These are phyloP conservation scores for Grosmannia clavigera DNA, from an alignment of 2,329 filamentous ascomycete genomes.

Conservation along the genomic window DNA sequence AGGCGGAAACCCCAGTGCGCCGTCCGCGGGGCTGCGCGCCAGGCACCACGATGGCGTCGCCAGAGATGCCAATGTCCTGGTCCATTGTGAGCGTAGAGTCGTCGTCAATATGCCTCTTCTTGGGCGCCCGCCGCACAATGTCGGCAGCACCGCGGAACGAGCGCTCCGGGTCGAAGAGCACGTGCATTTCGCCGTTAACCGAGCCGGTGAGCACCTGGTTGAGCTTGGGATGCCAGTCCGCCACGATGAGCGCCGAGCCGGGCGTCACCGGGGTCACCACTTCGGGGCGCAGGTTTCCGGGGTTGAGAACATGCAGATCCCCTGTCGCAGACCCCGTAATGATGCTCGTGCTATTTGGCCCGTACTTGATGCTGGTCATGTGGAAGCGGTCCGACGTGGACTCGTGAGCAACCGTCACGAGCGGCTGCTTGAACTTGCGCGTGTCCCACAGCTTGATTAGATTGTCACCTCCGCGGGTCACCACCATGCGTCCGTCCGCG, in stretches of 20 bases:
- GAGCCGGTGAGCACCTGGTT: constrained; percentile 95
- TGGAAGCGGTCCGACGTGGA: constrained; percentile 78
- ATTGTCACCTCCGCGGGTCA: constrained; percentile 83
- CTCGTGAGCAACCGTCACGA: constrained; percentile 64
- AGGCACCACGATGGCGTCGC: constrained; percentile 65
- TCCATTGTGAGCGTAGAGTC: constrained; percentile 80
- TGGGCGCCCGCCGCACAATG: constrained; percentile 86
- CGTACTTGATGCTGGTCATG: constrained; percentile 80
- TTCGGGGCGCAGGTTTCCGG: constrained; percentile 76
- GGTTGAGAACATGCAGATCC: constrained; percentile 84
- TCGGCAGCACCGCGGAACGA: constrained; percentile 73
- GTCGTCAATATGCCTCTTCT: constrained; percentile 91
- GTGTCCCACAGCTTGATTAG: constrained; percentile 95
- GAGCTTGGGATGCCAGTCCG: constrained; percentile 85
- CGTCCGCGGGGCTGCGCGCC: constrained; percentile 40
- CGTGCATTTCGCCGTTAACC: constrained; percentile 76
- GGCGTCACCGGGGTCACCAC: constrained; percentile 82
- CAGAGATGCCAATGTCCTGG: constrained; percentile 66
- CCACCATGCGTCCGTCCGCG: constrained; percentile 75
- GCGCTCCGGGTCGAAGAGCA: constrained; percentile 80
- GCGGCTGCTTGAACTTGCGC: constrained; percentile 82
- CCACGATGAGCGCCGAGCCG: constrained; percentile 67
- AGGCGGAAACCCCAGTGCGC: constrained; percentile 62
- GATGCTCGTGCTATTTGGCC: constrained; percentile 70
- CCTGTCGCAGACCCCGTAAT: constrained; percentile 80